Conservation (phyloP, 2,329 filamentous ascomycete species). For the Monosporascus cannonballus region DNA sequence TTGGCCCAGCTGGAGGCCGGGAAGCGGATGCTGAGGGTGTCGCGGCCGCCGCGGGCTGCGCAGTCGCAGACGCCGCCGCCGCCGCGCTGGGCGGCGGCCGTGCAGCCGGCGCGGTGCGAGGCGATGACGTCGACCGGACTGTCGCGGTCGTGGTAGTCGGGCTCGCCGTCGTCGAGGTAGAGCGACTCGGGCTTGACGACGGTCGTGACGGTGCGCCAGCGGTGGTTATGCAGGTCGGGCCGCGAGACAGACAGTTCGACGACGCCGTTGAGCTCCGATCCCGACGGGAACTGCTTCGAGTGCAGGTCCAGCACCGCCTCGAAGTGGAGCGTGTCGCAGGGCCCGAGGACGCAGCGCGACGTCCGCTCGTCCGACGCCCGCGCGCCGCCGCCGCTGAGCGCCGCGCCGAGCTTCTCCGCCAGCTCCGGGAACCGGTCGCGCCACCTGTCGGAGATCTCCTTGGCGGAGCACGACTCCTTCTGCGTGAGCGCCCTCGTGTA, state of each 20-base stretch:
- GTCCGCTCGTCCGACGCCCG: constrained; percentile 24
- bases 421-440: constrained; percentile 52
- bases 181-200: constrained; percentile 53
- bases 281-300: constrained; percentile 50
- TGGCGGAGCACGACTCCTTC: constrained; percentile 49
- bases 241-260: constrained; percentile 54
- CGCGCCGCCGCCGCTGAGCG: constrained; percentile 44
- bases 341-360: constrained; percentile 29
- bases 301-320: constrained; percentile 55
- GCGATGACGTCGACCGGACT: constrained; percentile 45
- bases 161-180: constrained; percentile 34
- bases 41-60: constrained; percentile 35
- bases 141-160: constrained; percentile 37
- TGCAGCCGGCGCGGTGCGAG: constrained; percentile 46
- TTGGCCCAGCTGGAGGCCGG: constrained; percentile 53
- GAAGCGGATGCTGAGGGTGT: constrained; percentile 50
- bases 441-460: constrained; percentile 50
- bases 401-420: constrained; percentile 42
- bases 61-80: constrained; percentile 38
- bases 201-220: constrained; percentile 55
- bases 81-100: constrained; percentile 25
- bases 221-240: constrained; percentile 46
- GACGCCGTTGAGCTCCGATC: constrained; percentile 54
- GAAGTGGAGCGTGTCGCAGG: constrained; percentile 56
- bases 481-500: constrained; percentile 50